phyloP scores from a whole-genome alignment of 2,329 filamentous ascomycete genomes.

The Pseudocercospora fijiensis region DNA sequence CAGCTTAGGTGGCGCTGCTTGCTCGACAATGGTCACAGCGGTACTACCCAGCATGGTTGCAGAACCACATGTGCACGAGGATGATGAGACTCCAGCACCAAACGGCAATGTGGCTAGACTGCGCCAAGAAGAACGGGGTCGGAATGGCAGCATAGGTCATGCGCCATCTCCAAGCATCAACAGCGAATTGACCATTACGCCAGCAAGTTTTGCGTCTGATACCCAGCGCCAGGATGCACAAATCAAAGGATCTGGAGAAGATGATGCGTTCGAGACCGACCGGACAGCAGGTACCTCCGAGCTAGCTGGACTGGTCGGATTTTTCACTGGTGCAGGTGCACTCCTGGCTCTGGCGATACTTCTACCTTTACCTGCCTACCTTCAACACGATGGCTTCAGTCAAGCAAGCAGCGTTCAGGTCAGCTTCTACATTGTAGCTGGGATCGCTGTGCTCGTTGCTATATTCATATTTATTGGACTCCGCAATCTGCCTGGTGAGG shows the following conservation, averaged over 20 bases:
- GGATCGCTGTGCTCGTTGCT: constrained; percentile 69
- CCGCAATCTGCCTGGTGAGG: constrained; percentile 66
- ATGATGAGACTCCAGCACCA: constrained; percentile 23
- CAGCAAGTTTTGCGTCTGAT: constrained; percentile 49
- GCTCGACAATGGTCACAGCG: constrained; percentile 92
- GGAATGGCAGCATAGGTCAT: constrained; percentile 48
- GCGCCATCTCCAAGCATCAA: constrained; percentile 67
- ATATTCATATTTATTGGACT: constrained; percentile 77
- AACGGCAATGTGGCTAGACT: constrained; percentile 27
- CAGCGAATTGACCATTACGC: constrained; percentile 74
- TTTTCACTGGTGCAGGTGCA: constrained; percentile 90
- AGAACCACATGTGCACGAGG: constrained; percentile 20
- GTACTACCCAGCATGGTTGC: constrained; percentile 72
- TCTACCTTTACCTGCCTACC: constrained; percentile 79
- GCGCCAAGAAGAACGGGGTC: constrained; percentile 31
- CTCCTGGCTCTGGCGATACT: constrained; percentile 80
- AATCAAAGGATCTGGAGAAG: constrained; percentile 1
- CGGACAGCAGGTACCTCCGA: constrained; percentile 40
- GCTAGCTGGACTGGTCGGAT: constrained; percentile 83
- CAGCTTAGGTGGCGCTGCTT: constrained; percentile 84
- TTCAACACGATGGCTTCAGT: constrained; percentile 70
- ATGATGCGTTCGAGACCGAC: constrained; percentile 4
- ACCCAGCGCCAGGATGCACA: constrained; percentile 23
- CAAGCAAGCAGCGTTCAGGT: constrained; percentile 72
- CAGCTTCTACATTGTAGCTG: constrained; percentile 84